Percentiles rank a stretch among this genome's conserved stretches.
Evolutionary conservation across 1,139 yeast genomes (phyloP).

Genomic region (Scheffersomyces quercinus): DNA sequence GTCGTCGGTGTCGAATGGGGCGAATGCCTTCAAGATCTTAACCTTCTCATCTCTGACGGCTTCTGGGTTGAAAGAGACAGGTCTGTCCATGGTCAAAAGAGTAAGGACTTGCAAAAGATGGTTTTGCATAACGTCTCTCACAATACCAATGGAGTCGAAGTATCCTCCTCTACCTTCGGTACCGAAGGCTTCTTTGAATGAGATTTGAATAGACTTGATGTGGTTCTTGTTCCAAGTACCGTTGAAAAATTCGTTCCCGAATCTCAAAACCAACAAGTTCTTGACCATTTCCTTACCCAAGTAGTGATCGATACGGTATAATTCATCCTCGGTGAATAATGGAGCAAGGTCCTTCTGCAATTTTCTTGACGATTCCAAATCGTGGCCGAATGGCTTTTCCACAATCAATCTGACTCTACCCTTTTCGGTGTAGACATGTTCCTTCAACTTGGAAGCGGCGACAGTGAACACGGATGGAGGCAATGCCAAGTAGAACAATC

Average conservation of each 20-base stretch:
- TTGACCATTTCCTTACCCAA: conserved; percentile 98
- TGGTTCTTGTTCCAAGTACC: conserved; percentile 86
- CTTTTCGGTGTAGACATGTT: conserved; percentile 57
- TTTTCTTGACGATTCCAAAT: conserved; percentile 72
- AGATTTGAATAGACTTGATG: conserved; percentile 78
- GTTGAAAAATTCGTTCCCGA: conserved; percentile 81
- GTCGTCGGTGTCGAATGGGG: conserved; percentile 64
- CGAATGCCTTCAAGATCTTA: conserved; percentile 80
- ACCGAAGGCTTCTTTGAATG: conserved; percentile 95
- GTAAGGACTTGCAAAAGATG: conserved; percentile 93
- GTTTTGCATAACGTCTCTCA: conserved; percentile 98
- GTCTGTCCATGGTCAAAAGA: conserved; percentile 92
- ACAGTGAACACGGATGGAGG: conserved; percentile 90
- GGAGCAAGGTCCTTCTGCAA: conserved; percentile 80
- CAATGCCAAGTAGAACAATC: conserved; percentile 88
- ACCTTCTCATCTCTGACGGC: conserved; percentile 96
- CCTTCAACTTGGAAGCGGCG: conserved; percentile 75
- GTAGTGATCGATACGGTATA: conserved; percentile 95
- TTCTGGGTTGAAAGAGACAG: conserved; percentile 86
- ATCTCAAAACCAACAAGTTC: conserved; percentile 83
- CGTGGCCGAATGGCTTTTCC: conserved; percentile 98
- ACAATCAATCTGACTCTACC: conserved; percentile 84
- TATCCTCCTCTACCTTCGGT: conserved; percentile 99
- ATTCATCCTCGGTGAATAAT: conserved; percentile 84
- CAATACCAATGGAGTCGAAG: conserved; percentile 92